A percentile compares a stretch with the other conserved stretches of the same genome.
These are phyloP conservation scores for Melanogaster broomeanus DNA, from an alignment of 768 basidiomycete genomes.

Conservation along the genomic window DNA sequence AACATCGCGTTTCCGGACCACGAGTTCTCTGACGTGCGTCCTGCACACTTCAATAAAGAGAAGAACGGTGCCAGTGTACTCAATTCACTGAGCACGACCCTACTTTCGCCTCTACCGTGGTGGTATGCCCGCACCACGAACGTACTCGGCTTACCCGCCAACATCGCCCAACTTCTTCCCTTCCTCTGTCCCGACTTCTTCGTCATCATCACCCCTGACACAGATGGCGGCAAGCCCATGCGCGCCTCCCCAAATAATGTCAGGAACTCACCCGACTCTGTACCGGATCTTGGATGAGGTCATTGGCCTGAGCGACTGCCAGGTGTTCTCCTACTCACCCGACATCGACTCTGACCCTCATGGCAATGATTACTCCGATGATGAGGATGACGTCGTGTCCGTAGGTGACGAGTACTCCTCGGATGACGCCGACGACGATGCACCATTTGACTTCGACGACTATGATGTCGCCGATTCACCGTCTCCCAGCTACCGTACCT, in stretches of 20 bases:
- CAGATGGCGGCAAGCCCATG: slow-evolving; percentile 62
- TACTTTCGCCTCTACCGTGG: slow-evolving; percentile 72
- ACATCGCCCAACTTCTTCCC: slow-evolving; percentile 74
- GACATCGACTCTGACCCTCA: slow-evolving; percentile 96
- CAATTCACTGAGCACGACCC: slow-evolving; percentile 81
- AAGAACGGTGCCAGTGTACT: slow-evolving; percentile 74
- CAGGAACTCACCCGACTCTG: slow-evolving; percentile 86
- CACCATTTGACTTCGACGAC: slow-evolving; percentile 77
- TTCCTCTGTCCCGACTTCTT: slow-evolving; percentile 64
- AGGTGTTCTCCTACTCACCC: slow-evolving; percentile 93
- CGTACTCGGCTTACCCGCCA: slow-evolving; percentile 86
- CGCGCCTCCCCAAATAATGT: slow-evolving; percentile 69
- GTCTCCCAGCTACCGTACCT: slow-evolving; percentile 10
- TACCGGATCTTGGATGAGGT: slow-evolving; percentile 88
- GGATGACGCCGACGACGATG: slow-evolving; percentile 73
- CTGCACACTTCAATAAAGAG: slow-evolving; percentile 87
- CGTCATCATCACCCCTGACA: slow-evolving; percentile 69
- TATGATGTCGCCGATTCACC: slow-evolving; percentile 66
- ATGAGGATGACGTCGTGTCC: slow-evolving; percentile 73
- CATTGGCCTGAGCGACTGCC: slow-evolving; percentile 88
- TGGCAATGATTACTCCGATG: slow-evolving; percentile 76
- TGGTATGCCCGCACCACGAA: slow-evolving; percentile 68
- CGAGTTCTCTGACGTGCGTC: slow-evolving; percentile 92
- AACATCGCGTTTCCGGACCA: slow-evolving; percentile 98
- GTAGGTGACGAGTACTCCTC: slow-evolving; percentile 69